Percentiles rank a stretch among this genome's conserved stretches.
phyloP scores from a whole-genome alignment of 768 basidiomycete genomes.

The Hericium coralloides region DNA sequence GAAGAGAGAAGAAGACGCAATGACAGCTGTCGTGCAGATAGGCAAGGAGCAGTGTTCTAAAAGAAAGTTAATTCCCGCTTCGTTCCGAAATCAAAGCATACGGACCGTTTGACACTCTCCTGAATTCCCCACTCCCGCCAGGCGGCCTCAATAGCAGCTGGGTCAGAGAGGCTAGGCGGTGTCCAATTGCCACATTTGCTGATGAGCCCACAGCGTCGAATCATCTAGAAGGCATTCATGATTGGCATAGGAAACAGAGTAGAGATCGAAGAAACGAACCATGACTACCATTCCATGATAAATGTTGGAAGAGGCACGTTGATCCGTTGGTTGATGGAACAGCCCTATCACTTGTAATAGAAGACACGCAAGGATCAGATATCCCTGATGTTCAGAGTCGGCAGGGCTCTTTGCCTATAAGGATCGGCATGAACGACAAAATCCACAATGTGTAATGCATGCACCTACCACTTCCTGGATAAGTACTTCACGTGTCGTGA shows the following conservation, averaged over 20 bases:
- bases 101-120: conserved; percentile 44
- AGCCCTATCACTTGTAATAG: conserved; percentile 43
- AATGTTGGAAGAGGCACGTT: conserved; percentile 32
- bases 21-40: conserved; percentile 45
- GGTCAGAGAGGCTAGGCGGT: conserved; percentile 22
- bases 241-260: not conserved
- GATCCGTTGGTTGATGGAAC: conserved; percentile 35
- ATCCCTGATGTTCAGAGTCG: conserved; percentile 9
- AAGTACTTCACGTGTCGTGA: conserved; percentile 34
- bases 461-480: conserved; percentile 39
- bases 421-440: not conserved
- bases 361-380: conserved; percentile 34
- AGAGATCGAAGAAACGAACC: conserved; percentile 24
- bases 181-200: conserved; percentile 33
- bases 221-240: conserved; percentile 17
- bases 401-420: conserved; percentile 8
- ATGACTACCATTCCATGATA: conserved; percentile 47
- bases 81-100: not conserved
- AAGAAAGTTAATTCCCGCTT: not conserved
- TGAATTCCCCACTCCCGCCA: conserved; percentile 45
- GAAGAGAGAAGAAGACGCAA: conserved; percentile 37
- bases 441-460: not conserved
- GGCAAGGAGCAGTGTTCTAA: conserved; percentile 22
- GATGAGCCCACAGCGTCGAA: conserved; percentile 28
- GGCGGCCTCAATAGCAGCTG: conserved; percentile 26